Conservation (phyloP, 495 filamentous ascomycete genomes). For the Letharia columbiana region DNA sequence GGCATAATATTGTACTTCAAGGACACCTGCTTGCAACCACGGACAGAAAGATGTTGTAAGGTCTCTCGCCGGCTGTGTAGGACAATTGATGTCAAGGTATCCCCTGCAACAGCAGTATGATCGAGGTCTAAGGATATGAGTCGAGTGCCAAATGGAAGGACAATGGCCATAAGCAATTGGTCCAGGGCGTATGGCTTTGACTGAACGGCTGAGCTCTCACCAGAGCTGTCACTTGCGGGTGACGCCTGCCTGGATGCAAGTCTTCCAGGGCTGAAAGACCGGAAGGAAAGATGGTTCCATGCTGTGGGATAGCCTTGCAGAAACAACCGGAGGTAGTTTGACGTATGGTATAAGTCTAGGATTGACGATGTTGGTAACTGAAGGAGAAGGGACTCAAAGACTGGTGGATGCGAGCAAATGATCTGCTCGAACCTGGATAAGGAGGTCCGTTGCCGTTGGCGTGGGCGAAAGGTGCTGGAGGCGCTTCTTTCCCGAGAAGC, state of each 20-base stretch:
- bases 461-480: conserved; percentile 1
- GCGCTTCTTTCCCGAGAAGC: conserved; percentile 8
- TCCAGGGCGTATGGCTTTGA: conserved; percentile 50
- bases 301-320: conserved; percentile 50
- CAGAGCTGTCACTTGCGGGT: conserved; percentile 31
- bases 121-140: conserved; percentile 50
- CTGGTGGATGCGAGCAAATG: conserved; percentile 46
- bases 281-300: conserved; percentile 54
- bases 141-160: conserved; percentile 47
- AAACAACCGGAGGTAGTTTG: conserved; percentile 45
- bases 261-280: conserved; percentile 41
- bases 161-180: conserved; percentile 46
- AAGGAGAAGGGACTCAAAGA: conserved; percentile 50
- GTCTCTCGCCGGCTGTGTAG: conserved; percentile 46
- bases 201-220: conserved; percentile 37
- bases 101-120: conserved; percentile 53
- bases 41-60: conserved; percentile 50
- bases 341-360: conserved; percentile 51
- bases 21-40: conserved; percentile 58
- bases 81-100: conserved; percentile 45
- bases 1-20: conserved; percentile 58
- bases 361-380: conserved; percentile 49
- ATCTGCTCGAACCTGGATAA: conserved; percentile 22
- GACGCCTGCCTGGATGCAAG: conserved; percentile 32
- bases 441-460: conserved; percentile 3